Base-by-base conservation (phyloP, 306 rosid genomes). In the Crotalaria pallida region DNA sequence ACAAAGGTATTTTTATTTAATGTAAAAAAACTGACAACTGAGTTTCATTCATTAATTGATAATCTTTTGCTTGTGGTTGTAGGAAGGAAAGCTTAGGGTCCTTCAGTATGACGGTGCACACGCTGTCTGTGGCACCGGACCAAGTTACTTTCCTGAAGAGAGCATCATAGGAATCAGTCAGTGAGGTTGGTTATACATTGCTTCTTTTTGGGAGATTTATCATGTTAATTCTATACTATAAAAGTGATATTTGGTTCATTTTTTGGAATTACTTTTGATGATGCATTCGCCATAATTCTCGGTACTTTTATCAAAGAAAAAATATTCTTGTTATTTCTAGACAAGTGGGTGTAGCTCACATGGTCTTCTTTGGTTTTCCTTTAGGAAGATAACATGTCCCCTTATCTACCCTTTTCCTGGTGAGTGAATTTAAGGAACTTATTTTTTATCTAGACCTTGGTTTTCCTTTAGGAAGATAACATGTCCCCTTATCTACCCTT, bases 51-150 rank as follows among this genome's bases (percentile, higher is more conserved):
- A 48, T 73, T 22, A 12, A 13, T 21, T 12, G 50, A 52, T 48
- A 52, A 74, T 27, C 26, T 56, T 41, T 60, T 64, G n/a, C 58
- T 71, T 73, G 74, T 75, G 74, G 55, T 47, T 83, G 69, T 72
- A 95, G 99, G 99, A 95, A 87, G 99, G 99, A 72, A 95, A 88
- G 89, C 91, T 95, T 22, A 88, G 99, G 82, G 74, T 81, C 48
- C 82, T 81, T 45, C 76, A 77, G 52, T 79, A 72, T 53, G 80
- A 82, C 5, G 80, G 83, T 59, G 81, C 65, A 65, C 82, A 71
- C 10, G 58, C 74, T 23, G 77, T 43, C 19, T 74, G 22, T 59
- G 83, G 78, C 27, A 29, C 78, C 10, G 84, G 86, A 71, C 75
- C 85, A 40, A 84, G 80, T 75, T 83, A 81, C 79, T 74, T 77